Conservation (phyloP, 2,329 filamentous ascomycete genomes). For the Phialophora macrospora region DNA sequence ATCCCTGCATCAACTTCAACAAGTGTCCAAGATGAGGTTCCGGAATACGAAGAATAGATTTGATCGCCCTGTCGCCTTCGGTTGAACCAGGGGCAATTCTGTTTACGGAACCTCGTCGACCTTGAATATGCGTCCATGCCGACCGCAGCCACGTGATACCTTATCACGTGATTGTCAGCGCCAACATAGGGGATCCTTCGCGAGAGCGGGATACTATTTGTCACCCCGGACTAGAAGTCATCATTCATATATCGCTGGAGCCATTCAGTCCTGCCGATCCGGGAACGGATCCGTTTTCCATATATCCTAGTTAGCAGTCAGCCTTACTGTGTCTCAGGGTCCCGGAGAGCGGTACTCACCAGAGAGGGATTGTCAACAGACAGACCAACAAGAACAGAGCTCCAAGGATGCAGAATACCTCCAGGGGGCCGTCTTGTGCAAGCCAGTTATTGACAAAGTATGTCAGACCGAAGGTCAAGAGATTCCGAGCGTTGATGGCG, state of each 20-base stretch:
- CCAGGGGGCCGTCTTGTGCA: conserved; percentile 45
- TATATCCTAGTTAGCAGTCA: conserved; percentile 45
- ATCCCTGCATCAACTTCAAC: background rate
- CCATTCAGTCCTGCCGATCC: conserved; percentile 50
- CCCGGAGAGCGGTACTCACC: conserved; percentile 34
- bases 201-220: background rate
- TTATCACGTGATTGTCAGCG: no score
- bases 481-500: conserved; percentile 56
- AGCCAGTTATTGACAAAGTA: conserved; percentile 52
- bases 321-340: background rate
- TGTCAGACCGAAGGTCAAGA: conserved; percentile 48
- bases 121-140: no score
- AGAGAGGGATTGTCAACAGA: conserved; percentile 55
- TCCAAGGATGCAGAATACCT: conserved; percentile 48
- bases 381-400: conserved; percentile 56
- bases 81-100: no score
- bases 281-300: conserved; percentile 54
- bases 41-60: background rate
- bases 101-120: no score
- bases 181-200: no score
- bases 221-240: conserved; percentile 23
- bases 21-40: background rate
- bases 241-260: conserved; percentile 34
- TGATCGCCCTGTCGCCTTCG: background rate
- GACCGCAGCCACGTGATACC: no score